Evolutionary conservation across 129 eudicot species (phyloP).

Genomic region (Centaurea solstitialis): DNA sequence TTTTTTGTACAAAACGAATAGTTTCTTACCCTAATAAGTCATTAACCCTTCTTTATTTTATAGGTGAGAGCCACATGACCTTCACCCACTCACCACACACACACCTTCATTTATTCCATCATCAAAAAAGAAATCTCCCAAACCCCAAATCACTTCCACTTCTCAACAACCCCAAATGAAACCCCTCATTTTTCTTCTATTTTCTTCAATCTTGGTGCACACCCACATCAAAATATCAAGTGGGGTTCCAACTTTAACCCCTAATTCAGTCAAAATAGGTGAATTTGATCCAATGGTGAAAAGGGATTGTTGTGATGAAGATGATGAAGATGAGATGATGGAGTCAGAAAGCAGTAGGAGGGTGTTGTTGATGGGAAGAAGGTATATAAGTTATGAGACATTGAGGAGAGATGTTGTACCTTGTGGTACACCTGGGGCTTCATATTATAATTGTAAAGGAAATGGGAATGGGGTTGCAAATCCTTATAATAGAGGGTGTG

Average conservation of each 20-base stretch:
- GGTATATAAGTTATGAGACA: constrained; percentile 76
- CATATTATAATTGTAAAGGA: constrained; percentile 67
- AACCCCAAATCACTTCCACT: background rate
- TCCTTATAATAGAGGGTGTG: constrained; percentile 74
- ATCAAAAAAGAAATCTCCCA: background rate
- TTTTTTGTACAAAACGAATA: no score
- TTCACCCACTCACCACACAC: constrained; percentile 2
- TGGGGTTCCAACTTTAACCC: constrained; percentile 38
- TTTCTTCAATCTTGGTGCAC: constrained; percentile 26
- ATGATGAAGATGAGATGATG: constrained; percentile 47
- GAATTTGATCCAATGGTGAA: constrained; percentile 29
- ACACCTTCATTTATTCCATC: background rate
- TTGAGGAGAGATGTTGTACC: constrained; percentile 78
- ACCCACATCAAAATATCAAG: constrained; percentile 33
- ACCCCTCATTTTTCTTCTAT: constrained; percentile 23
- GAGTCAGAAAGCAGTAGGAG: constrained; percentile 64
- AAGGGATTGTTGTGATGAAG: constrained; percentile 47
- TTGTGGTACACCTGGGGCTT: constrained; percentile 81
- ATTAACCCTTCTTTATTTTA: background rate
- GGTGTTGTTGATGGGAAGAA: constrained; percentile 50
- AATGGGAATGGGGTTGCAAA: constrained; percentile 49
- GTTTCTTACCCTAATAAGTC: no score
- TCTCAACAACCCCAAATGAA: background rate
- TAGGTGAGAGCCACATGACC: background rate
- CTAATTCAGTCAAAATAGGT: constrained; percentile 34